phyloP scores from a whole-genome alignment of 148 eudicot genomes.

The Rhododendron williamsianum region DNA sequence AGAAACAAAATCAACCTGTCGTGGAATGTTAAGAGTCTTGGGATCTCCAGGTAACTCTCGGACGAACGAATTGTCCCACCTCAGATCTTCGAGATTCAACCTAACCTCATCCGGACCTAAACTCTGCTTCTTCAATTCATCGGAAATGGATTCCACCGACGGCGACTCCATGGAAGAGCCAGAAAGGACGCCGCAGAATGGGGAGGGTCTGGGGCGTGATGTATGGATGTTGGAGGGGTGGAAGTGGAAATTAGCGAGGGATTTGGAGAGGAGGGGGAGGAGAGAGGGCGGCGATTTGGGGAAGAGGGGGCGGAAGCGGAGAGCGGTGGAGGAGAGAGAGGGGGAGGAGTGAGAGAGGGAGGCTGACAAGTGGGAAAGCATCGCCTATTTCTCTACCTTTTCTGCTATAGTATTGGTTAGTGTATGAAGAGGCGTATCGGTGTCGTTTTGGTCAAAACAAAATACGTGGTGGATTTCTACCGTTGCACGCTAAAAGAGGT shows the following conservation, averaged over 20 bases:
- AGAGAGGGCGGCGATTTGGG: conserved; percentile 15
- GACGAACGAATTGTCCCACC: conserved; percentile 13
- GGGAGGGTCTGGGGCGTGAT: conserved; percentile 8
- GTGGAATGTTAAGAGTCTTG: conserved; percentile 1
- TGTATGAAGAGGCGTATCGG: too few relatives aligned
- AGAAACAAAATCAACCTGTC: conserved; percentile 8
- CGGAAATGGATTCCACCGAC: conserved; percentile 34
- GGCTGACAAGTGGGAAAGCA: conserved; percentile 40
- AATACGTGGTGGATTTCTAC: too few relatives aligned
- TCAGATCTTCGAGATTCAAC: conserved; percentile 38
- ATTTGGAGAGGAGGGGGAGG: conserved; percentile 13
- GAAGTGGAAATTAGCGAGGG: conserved; percentile 14
- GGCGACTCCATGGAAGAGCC: conserved; percentile 31
- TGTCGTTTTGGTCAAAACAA: too few relatives aligned
- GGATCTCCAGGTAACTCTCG: conserved; percentile 14
- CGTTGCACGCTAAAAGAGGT: too few relatives aligned
- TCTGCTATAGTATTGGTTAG: neutral
- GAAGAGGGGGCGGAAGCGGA: conserved; percentile 11
- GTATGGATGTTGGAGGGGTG: conserved; percentile 7
- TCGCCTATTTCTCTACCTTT: conserved; percentile 6
- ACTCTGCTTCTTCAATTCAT: conserved; percentile 48
- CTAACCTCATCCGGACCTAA: conserved; percentile 23
- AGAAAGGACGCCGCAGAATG: conserved; percentile 20
- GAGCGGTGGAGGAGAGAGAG: conserved; percentile 16
- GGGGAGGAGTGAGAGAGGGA: conserved; percentile 13